phyloP scores from a whole-genome alignment of 169 alveolate species.

The Plasmodium sp. region DNA sequence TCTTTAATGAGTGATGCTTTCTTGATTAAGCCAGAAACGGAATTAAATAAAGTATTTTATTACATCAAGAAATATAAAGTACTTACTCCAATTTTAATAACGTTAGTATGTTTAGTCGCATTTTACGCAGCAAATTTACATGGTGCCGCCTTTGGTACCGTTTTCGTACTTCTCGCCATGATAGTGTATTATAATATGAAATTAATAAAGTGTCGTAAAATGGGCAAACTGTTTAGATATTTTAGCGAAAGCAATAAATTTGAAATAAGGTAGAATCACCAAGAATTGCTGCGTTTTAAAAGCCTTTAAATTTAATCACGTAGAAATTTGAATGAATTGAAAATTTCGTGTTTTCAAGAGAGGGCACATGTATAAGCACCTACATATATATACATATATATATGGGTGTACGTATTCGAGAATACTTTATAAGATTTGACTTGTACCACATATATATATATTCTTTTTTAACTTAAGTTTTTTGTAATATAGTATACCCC shows the following conservation, averaged over 20 bases:
- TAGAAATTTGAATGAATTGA: background rate
- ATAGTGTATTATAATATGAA: background rate
- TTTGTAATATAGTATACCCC: background rate
- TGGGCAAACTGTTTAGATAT: background rate
- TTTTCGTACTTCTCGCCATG: background rate
- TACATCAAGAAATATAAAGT: background rate
- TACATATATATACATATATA: background rate
- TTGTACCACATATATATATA: background rate
- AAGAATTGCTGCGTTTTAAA: background rate
- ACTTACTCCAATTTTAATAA: background rate
- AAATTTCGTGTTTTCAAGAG: background rate
- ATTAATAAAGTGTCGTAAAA: constrained; percentile 7
- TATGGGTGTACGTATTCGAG: background rate
- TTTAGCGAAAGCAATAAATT: background rate
- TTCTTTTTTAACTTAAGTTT: background rate
- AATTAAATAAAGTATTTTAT: background rate
- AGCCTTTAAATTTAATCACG: background rate
- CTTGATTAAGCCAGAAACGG: background rate
- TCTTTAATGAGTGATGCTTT: background rate
- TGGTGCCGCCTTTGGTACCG: background rate
- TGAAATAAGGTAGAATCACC: background rate
- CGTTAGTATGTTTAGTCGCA: background rate
- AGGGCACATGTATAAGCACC: background rate
- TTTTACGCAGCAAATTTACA: background rate
- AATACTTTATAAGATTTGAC: background rate